Base-by-base conservation (phyloP, 2,329 filamentous ascomycete genomes). In the Neopestalotiopsis sp. region DNA sequence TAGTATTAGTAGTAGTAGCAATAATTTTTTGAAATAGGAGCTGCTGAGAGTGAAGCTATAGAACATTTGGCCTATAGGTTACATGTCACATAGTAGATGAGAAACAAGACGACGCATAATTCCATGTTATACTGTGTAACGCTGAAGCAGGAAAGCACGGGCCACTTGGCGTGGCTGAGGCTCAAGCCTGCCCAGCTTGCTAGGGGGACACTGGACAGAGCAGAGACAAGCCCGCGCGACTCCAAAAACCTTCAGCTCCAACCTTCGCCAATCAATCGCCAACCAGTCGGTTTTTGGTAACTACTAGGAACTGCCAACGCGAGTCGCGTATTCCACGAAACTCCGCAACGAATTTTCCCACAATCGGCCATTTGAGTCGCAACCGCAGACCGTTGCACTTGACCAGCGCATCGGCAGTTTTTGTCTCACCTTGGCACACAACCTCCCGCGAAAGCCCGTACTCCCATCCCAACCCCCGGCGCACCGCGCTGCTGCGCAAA, bases 371-470 rank as follows among this genome's bases (percentile, higher is more conserved):
- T 59, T 28, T 59, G 57, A 59, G 30, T 59, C 24, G 24, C 13
- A 30, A 59, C 24, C 57, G 56, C 45, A 45, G 20, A 66, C 45
- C 52, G 64, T 66, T n/a, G 64, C 49, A 66, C 64, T 28, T 45
- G 64, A 58, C 65, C 65, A 59, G 40, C 65, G 56, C 65, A 67
- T 38, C 56, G 65, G 52, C 32, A 59, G 7, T 67, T 49, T 3
- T 63, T 63, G 72, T 72, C 71, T 72, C 69, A 72, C 72, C 70
- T 67, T 24, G 40, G 30, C 20, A 65, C 62, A 45, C 4, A 20
- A 14, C 14, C 34, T 17, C 14, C 30, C 30, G 52, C 42, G 32
- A 34, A 17, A 38, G 28, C 24, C 62, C 32, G 17, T 28, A 28
- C 32, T 17, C 32, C 38, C 40, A 49, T 14, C 34, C 64, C n/a